phyloP scores from a whole-genome alignment of 441 rosid genomes.

The Flueggea neowawraea region DNA sequence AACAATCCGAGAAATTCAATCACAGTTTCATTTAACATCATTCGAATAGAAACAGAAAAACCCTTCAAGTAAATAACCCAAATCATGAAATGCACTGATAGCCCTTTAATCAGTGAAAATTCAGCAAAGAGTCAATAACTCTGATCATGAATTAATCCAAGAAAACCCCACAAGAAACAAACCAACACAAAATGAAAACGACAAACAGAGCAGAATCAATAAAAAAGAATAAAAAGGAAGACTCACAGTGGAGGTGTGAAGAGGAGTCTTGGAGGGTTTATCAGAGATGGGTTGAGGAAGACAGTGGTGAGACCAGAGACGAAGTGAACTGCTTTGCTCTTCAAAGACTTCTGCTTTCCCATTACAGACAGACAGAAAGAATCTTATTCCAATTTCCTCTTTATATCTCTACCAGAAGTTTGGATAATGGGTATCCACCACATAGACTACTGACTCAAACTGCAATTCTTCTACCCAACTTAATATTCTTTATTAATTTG shows the following conservation, averaged over 20 bases:
- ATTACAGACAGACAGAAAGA: conserved; percentile 15
- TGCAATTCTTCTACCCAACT: too few relatives aligned
- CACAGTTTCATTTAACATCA: too few relatives aligned
- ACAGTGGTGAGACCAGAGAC: conserved; percentile 95
- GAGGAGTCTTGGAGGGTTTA: conserved; percentile 50
- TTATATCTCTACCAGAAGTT: too few relatives aligned
- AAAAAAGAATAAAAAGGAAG: conserved; percentile 9
- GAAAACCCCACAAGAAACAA: neutral
- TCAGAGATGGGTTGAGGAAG: conserved; percentile 89
- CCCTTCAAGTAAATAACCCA: too few relatives aligned
- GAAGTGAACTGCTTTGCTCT: conserved; percentile 90
- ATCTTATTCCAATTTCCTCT: neutral
- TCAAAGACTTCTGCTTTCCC: conserved; percentile 80
- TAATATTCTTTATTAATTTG: too few relatives aligned
- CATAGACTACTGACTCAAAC: too few relatives aligned
- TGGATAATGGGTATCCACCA: too few relatives aligned
- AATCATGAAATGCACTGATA: too few relatives aligned
- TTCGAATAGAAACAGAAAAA: too few relatives aligned
- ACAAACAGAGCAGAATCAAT: neutral
- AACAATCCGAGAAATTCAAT: too few relatives aligned
- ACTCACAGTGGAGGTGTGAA: conserved; percentile 26
- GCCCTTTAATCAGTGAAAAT: too few relatives aligned
- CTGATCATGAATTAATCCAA: neutral
- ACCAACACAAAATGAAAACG: neutral
- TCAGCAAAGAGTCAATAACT: too few relatives aligned